A percentile compares a stretch with the other conserved stretches of the same genome.
phyloP scores from a whole-genome alignment of 495 filamentous ascomycete genomes.

The Paragyromitra xinjiangensis region DNA sequence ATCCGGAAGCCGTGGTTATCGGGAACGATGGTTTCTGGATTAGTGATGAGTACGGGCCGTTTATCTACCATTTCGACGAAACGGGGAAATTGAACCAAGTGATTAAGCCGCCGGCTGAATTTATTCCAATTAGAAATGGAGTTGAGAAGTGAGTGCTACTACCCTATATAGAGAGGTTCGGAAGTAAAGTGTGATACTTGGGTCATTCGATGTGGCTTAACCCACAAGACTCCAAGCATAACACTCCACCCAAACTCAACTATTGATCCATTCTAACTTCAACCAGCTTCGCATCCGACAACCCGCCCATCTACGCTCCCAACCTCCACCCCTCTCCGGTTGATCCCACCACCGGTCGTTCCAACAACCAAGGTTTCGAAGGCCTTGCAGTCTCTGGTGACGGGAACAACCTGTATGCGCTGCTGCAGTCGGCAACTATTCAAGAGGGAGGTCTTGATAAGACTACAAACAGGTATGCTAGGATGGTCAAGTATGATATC shows the following conservation, averaged over 20 bases:
- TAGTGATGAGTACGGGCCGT: constrained; percentile 82
- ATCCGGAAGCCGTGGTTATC: constrained; percentile 77
- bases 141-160: constrained; percentile 24
- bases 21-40: constrained; percentile 77
- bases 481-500: constrained; percentile 73
- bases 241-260: background rate
- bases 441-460: constrained; percentile 73
- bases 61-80: constrained; percentile 71
- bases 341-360: constrained; percentile 70
- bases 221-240: background rate
- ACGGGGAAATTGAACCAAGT: constrained; percentile 70
- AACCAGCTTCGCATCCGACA: constrained; percentile 67
- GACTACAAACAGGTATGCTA: constrained; percentile 65
- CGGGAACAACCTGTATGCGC: constrained; percentile 71
- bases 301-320: constrained; percentile 70
- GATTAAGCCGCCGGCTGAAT: constrained; percentile 72
- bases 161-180: background rate
- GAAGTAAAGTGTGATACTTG: background rate
- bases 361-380: constrained; percentile 83
- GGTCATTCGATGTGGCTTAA: background rate
- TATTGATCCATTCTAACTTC: constrained; percentile 11
- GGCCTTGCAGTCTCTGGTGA: constrained; percentile 72
- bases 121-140: constrained; percentile 73
- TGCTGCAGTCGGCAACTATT: constrained; percentile 73
- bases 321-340: constrained; percentile 61